phyloP scores from a whole-genome alignment of 768 basidiomycete species.

The Nidula microcarpa region DNA sequence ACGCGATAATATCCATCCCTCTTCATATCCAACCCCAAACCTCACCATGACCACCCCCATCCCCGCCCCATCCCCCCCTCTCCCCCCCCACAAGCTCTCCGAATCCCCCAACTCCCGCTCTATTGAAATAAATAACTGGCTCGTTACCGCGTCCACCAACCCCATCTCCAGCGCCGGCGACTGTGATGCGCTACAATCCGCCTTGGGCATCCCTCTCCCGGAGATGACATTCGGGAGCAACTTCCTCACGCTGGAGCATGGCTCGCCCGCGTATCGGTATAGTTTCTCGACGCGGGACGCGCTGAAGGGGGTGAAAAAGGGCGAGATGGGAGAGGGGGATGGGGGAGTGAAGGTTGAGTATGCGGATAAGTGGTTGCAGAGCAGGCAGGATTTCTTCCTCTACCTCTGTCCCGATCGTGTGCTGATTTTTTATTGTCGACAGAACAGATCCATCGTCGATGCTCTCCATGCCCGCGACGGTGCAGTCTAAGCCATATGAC shows the following conservation, averaged over 20 bases:
- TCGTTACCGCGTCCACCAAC: conserved; percentile 64
- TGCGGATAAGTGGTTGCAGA: conserved; percentile 91
- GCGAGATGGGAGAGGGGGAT: conserved; percentile 73
- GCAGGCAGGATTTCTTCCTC: conserved; percentile 52
- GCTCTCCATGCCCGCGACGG: conserved; percentile 67
- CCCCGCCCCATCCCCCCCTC: conserved; percentile 33
- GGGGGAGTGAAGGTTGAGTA: conserved; percentile 94
- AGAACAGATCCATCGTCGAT: conserved; percentile 68
- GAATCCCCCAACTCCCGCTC: conserved; percentile 69
- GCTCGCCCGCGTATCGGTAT: conserved; percentile 58
- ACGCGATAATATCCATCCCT: no score
- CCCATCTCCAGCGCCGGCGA: conserved; percentile 79
- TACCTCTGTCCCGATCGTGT: conserved; percentile 8
- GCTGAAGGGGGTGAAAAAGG: conserved; percentile 69
- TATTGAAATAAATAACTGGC: conserved; percentile 68
- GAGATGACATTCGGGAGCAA: conserved; percentile 98
- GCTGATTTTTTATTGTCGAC: conserved; percentile 8
- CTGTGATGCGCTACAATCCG: conserved; percentile 63
- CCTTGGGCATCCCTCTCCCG: conserved; percentile 76
- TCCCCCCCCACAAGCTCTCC: conserved; percentile 62
- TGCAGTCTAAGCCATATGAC: conserved; percentile 84
- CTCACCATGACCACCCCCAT: no score
- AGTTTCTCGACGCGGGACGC: conserved; percentile 68
- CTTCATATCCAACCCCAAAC: no score
- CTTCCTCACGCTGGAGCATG: conserved; percentile 63